These are phyloP conservation scores for Gastrodia elata DNA, from an alignment of 106 monocot genomes.

Conservation along the genomic window DNA sequence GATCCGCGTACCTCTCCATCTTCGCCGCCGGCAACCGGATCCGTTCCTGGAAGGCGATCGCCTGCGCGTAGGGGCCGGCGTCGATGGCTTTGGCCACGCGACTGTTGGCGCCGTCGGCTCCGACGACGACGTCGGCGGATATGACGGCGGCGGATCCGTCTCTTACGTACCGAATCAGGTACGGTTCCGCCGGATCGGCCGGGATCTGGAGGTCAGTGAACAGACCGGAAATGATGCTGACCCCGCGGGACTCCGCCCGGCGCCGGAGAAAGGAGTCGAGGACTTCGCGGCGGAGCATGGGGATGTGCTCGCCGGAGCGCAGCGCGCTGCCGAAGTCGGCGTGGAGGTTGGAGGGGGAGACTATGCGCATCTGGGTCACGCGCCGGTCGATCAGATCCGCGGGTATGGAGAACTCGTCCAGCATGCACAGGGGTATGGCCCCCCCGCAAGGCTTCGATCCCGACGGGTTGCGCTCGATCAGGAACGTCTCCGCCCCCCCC, in stretches of 20 bases:
- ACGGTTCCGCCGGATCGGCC: constrained; percentile 25
- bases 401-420: constrained; percentile 80
- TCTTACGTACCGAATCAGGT: constrained; percentile 43
- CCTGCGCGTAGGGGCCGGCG: constrained; percentile 56
- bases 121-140: constrained; percentile 53
- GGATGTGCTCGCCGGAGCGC: constrained; percentile 50
- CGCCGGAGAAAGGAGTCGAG: constrained; percentile 80
- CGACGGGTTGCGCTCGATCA: constrained; percentile 68
- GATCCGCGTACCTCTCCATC: constrained; percentile 65
- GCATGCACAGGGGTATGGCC: constrained; percentile 90
- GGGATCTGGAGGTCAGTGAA: constrained; percentile 45
- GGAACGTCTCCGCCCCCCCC: constrained; percentile 45
- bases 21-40: constrained; percentile 53
- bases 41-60: constrained; percentile 90
- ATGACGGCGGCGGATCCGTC: constrained; percentile 12
- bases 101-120: constrained; percentile 93
- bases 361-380: constrained; percentile 63
- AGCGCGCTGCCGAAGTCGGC: constrained; percentile 63
- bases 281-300: constrained; percentile 92
- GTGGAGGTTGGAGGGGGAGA: constrained; percentile 77
- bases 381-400: constrained; percentile 59
- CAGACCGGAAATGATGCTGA: constrained; percentile 42
- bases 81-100: constrained; percentile 60
- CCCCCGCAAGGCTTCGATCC: constrained; percentile 91
- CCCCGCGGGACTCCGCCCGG: constrained; percentile 52